Conservation (phyloP, 495 filamentous ascomycete genomes). For the Penicillium taxi region DNA sequence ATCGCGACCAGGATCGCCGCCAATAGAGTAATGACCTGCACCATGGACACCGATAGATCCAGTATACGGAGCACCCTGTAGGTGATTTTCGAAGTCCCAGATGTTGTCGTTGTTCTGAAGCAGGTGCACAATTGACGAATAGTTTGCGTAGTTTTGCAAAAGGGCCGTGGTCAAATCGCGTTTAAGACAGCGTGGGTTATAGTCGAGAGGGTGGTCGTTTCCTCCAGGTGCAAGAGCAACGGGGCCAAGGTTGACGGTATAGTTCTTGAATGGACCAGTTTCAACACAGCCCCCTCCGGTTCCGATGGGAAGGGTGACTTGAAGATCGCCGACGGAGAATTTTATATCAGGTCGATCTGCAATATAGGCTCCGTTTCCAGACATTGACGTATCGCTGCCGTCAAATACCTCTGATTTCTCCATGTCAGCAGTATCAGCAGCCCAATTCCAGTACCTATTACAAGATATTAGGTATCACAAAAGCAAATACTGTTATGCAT, state of each 20-base stretch:
- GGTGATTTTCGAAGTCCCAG: slow-evolving; percentile 43
- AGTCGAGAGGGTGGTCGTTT: slow-evolving; percentile 22
- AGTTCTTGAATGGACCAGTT: slow-evolving; percentile 50
- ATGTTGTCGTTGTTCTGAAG: slow-evolving; percentile 39
- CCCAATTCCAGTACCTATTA: slow-evolving; percentile 58
- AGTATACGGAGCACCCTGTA: slow-evolving; percentile 44
- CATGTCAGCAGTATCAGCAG: slow-evolving; percentile 38
- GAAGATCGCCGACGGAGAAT: slow-evolving; percentile 10
- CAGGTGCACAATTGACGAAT: slow-evolving; percentile 38
- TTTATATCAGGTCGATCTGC: slow-evolving; percentile 25
- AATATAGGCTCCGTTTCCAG: slow-evolving; percentile 50
- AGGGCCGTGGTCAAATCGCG: slow-evolving; percentile 52
- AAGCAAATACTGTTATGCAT: background rate
- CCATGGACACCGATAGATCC: slow-evolving; percentile 51
- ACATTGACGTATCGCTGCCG: slow-evolving; percentile 51
- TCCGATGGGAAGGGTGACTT: slow-evolving; percentile 33
- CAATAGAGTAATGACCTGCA: slow-evolving; percentile 29
- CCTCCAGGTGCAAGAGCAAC: slow-evolving; percentile 28
- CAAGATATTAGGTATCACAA: background rate
- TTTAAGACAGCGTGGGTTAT: slow-evolving; percentile 58
- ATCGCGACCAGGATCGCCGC: background rate
- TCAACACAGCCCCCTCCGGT: slow-evolving; percentile 59
- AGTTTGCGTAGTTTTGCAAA: slow-evolving; percentile 42
- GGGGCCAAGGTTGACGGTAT: slow-evolving; percentile 46
- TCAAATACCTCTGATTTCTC: slow-evolving; percentile 57